A percentile compares a stretch with the other conserved stretches of the same genome.
Evolutionary conservation across 768 basidiomycete species (phyloP).

Genomic region (Boletus rex-veris): DNA sequence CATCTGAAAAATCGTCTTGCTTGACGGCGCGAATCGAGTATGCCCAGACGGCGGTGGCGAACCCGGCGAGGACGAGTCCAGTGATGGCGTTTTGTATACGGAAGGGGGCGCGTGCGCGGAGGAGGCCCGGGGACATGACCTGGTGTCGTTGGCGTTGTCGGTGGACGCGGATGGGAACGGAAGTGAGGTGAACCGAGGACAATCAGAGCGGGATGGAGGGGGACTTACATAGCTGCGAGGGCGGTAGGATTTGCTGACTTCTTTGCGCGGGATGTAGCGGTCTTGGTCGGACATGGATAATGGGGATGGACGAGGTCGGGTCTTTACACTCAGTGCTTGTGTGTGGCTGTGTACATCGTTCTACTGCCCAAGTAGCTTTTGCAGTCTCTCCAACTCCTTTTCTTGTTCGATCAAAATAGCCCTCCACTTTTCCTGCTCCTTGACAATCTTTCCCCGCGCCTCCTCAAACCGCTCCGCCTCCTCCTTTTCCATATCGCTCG

Average conservation of each 20-base stretch:
- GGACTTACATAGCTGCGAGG: conserved; percentile 37
- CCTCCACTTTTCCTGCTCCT: conserved; percentile 75
- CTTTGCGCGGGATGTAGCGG: conserved; percentile 34
- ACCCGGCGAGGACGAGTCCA: conserved; percentile 65
- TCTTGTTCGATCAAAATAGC: conserved; percentile 71
- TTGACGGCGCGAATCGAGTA: conserved; percentile 94
- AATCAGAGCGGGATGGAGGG: too few relatives aligned
- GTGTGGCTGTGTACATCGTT: conserved; percentile 16
- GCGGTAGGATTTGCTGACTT: conserved; percentile 35
- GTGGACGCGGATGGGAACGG: too few relatives aligned
- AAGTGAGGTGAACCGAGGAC: too few relatives aligned
- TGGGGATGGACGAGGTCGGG: too few relatives aligned
- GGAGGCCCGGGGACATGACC: conserved; percentile 84
- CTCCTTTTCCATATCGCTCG: conserved; percentile 77
- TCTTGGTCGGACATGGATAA: conserved; percentile 27
- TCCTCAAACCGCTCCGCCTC: conserved; percentile 79
- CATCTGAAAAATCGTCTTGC: conserved; percentile 88
- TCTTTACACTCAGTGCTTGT: background rate
- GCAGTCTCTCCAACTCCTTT: conserved; percentile 69
- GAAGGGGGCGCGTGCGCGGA: conserved; percentile 86
- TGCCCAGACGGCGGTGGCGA: conserved; percentile 79
- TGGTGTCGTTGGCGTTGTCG: background rate
- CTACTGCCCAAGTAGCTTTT: conserved; percentile 39
- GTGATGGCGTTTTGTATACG: conserved; percentile 74
- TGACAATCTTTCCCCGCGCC: conserved; percentile 64